Evolutionary conservation across 352 stramenopile genomes (phyloP), one percentile per base, ranked within the genome.

Genomic region (Pseudoperonospora humuli): DNA sequence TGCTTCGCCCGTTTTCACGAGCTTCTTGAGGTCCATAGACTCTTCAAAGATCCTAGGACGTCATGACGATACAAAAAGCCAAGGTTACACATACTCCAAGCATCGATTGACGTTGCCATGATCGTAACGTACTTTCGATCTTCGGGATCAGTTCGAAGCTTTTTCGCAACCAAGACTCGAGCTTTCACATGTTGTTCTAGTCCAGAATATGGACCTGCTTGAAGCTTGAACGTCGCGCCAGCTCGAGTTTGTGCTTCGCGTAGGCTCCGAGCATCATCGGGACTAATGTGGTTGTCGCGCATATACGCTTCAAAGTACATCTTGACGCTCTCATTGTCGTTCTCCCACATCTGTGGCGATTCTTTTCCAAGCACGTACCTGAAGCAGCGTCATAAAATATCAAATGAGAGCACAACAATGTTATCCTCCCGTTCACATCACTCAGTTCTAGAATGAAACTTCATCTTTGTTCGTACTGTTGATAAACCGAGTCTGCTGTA

Each of bases 141-240:
- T 29, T 84, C 75, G 4, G 57, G 31, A 14, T 78, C 72, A 0
- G 68, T 88, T 45, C 82, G 82, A 4, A 93, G 64, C 38, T 84
- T 84, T 24, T 91, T 91, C 0, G 73, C 72, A 1, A 91, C 75
- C 8, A 93, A 63, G 27, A 86, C 70, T 2, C 78, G 81, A 11
- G 74, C 78, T 28, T 89, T 91, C 11, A 89, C 69, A 32, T 70
- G 69, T 44, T 90, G 81, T n/a, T 93, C 81, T 3, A 93, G 60
- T 5, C 81, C 81, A 2, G 76, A 50, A 31, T 91, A 93, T 8
- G 75, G 62, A 1, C 81, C 81, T 29, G 54, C 44, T 57, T 89
- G 76, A 7, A 93, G 61, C 42, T 86, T 91, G 47, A 87, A 91
- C 5, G 81, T 91, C 11, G 78, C 80, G 13, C 78, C 78, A 34